Evolutionary conservation across 1,139 yeast genomes (phyloP).

Genomic region (Lodderomyces elongisporus): DNA sequence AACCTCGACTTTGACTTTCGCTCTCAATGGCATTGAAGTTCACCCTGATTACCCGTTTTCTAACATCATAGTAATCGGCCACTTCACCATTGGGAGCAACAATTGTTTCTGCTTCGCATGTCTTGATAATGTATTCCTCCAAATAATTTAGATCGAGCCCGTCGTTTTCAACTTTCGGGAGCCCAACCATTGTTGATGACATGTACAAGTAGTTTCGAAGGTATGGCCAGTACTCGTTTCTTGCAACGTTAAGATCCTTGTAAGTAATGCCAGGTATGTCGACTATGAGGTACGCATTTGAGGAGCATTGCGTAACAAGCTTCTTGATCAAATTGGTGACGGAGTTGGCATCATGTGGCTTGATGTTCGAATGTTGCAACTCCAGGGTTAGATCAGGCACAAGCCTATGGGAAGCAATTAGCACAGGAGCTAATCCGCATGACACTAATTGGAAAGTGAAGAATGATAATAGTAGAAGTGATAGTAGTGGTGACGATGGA

Average conservation of each 20-base stretch:
- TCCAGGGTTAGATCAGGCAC: slow-evolving; percentile 30
- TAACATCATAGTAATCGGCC: slow-evolving; percentile 48
- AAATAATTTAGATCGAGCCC: slow-evolving; percentile 46
- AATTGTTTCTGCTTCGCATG: slow-evolving; percentile 46
- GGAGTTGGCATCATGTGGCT: slow-evolving; percentile 18
- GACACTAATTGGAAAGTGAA: not conserved
- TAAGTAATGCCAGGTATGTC: slow-evolving; percentile 65
- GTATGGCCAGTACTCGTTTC: slow-evolving; percentile 45
- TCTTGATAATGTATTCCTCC: slow-evolving; percentile 36
- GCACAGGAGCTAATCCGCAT: slow-evolving; percentile 23
- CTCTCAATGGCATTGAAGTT: too few relatives aligned
- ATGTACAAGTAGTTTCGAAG: slow-evolving; percentile 50
- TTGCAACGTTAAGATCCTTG: slow-evolving; percentile 46
- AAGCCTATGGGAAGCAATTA: slow-evolving; percentile 40
- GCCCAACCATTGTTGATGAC: slow-evolving; percentile 60
- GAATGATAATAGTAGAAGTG: too few relatives aligned
- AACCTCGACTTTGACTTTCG: too few relatives aligned
- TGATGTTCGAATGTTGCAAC: slow-evolving; percentile 16
- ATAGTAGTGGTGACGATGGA: too few relatives aligned
- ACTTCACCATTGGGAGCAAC: slow-evolving; percentile 40
- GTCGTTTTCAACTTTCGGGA: slow-evolving; percentile 45
- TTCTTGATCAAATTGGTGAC: slow-evolving; percentile 45
- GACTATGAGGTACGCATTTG: slow-evolving; percentile 65
- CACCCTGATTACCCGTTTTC: slow-evolving; percentile 51
- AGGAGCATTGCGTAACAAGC: slow-evolving; percentile 55